Conservation (phyloP, 1,284 basidiomycete species). For the Cerrena zonata region DNA sequence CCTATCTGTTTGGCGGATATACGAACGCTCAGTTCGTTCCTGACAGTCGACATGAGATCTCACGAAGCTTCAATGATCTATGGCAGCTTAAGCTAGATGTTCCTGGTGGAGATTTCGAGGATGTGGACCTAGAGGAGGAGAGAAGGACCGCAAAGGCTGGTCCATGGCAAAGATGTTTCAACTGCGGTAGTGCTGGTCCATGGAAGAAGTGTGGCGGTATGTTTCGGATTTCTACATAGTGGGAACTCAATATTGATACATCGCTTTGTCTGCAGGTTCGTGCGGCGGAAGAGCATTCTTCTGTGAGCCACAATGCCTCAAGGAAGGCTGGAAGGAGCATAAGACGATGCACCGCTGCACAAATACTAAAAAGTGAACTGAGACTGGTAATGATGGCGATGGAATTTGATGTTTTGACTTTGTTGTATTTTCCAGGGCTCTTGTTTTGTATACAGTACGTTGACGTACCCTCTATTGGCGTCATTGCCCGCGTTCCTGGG, state of each 20-base stretch:
- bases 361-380: slow-evolving; percentile 4
- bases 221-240: slow-evolving; percentile 4
- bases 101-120: slow-evolving; percentile 31
- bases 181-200: slow-evolving; percentile 31
- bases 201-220: slow-evolving; percentile 39
- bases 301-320: slow-evolving; percentile 25
- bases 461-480: too few species aligned
- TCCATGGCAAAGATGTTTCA: slow-evolving; percentile 40
- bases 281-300: slow-evolving; percentile 25
- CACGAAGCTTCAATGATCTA: slow-evolving; percentile 33
- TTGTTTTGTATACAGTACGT: too few species aligned
- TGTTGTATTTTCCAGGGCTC: too few species aligned
- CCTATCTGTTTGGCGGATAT: slow-evolving; percentile 35
- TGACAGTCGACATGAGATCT: slow-evolving; percentile 23
- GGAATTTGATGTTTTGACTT: too few species aligned
- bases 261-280: slow-evolving; percentile 15
- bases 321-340: slow-evolving; percentile 28
- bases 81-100: slow-evolving; percentile 36
- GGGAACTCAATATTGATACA: neutral
- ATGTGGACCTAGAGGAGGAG: slow-evolving; percentile 34
- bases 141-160: slow-evolving; percentile 31
- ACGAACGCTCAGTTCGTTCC: slow-evolving; percentile 29
- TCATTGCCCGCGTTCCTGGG: too few species aligned
- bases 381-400: too few species aligned
- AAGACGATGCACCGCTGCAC: slow-evolving; percentile 22